phyloP scores from a whole-genome alignment of 768 basidiomycete genomes.

The Suillus luteus region DNA sequence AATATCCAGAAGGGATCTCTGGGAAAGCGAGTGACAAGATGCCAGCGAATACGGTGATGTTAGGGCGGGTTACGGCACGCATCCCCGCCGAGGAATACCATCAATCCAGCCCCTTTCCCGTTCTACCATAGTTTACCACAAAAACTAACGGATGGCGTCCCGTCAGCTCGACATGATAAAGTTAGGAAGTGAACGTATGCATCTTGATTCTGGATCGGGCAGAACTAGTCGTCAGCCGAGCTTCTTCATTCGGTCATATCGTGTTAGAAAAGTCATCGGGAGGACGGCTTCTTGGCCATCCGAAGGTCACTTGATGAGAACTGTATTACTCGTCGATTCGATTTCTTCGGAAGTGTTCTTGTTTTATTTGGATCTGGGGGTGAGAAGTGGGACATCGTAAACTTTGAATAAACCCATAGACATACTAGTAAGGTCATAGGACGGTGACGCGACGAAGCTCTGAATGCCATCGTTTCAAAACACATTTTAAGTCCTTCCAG shows the following conservation, averaged over 20 bases:
- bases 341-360: background rate
- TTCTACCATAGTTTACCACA: background rate
- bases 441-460: background rate
- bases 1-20: conserved; percentile 5
- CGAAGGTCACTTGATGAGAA: conserved; percentile 3
- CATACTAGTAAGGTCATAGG: background rate
- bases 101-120: background rate
- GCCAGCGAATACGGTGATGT: conserved; percentile 5
- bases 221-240: conserved; percentile 3
- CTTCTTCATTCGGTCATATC: conserved; percentile 1
- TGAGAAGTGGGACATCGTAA: background rate
- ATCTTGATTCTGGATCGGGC: conserved; percentile 2
- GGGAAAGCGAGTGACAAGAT: conserved; percentile 7
- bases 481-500: background rate
- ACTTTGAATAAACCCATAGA: background rate
- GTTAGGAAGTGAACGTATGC: background rate
- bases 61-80: conserved; percentile 8
- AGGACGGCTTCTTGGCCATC: conserved; percentile 2
- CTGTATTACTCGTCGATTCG: background rate
- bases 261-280: background rate
- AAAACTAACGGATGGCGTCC: conserved; percentile 8
- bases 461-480: background rate
- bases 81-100: background rate
- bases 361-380: background rate
- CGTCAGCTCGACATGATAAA: conserved; percentile 1